These are phyloP conservation scores for Encephalitozoon romaleae DNA, from an alignment of 371 early-diverging fungal species.

Conservation along the genomic window DNA sequence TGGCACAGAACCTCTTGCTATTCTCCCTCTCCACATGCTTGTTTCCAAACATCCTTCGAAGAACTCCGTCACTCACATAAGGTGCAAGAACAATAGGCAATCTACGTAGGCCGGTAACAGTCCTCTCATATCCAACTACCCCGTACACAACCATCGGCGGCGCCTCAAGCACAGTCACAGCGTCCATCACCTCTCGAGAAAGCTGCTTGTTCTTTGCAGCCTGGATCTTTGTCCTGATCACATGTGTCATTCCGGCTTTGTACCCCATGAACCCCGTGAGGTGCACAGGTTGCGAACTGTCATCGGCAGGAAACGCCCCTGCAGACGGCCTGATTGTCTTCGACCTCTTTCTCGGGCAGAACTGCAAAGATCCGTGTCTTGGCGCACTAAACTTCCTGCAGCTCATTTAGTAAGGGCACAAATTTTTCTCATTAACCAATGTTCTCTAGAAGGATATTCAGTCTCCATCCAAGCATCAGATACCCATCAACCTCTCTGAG, in stretches of 20 bases:
- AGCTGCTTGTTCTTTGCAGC: constrained; percentile 48
- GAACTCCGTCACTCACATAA: constrained; percentile 89
- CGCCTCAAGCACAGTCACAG: constrained; percentile 93
- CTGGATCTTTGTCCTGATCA: constrained; percentile 92
- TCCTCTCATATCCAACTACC: constrained; percentile 97
- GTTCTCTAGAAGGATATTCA: background rate
- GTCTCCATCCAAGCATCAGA: background rate
- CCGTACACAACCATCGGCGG: constrained; percentile 95
- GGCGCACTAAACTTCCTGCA: constrained; percentile 70
- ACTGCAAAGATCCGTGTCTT: constrained; percentile 94
- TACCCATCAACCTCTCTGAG: background rate
- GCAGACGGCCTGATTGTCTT: constrained; percentile 81
- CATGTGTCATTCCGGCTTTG: constrained; percentile 99
- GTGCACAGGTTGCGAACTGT: constrained; percentile 82
- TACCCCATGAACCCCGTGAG: constrained; percentile 95
- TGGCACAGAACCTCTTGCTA: constrained; percentile 65
- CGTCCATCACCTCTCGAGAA: constrained; percentile 87
- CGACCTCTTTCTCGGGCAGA: constrained; percentile 93
- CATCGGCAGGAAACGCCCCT: constrained; percentile 97
- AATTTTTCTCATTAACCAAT: constrained; percentile 25
- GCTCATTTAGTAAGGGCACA: constrained; percentile 58
- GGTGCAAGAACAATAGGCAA: constrained; percentile 95
- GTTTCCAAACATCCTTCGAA: constrained; percentile 98
- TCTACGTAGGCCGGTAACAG: constrained; percentile 88
- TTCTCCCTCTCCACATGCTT: constrained; percentile 88